Evolutionary conservation across 805 yeast genomes (phyloP).

Genomic region (Saccharomyces kudriavzevii): DNA sequence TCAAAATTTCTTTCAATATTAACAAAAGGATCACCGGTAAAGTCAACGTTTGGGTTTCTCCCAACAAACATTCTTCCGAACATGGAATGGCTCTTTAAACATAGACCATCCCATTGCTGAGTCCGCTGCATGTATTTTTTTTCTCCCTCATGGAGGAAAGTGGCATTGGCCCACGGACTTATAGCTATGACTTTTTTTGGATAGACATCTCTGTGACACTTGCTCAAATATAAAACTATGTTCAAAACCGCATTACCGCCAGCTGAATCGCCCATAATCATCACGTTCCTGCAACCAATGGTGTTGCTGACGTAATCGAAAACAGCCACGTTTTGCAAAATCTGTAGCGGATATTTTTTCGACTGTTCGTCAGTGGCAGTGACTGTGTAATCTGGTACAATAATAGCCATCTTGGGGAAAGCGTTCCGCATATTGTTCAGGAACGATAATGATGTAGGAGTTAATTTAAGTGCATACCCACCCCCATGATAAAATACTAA

Average conservation of each 20-base stretch:
- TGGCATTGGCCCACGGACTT: constrained; percentile 26
- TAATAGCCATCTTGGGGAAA: constrained; percentile 12
- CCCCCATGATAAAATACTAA: constrained; percentile 24
- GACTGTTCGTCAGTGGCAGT: constrained; percentile 4
- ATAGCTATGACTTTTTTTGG: constrained; percentile 18
- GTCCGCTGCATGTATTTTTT: neutral
- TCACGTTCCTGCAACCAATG: constrained; percentile 8
- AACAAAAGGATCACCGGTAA: constrained; percentile 7
- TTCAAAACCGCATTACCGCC: constrained; percentile 20
- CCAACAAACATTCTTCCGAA: neutral
- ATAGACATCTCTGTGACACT: neutral
- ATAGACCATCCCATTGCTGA: neutral
- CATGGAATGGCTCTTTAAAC: neutral
- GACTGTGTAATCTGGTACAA: constrained; percentile 16
- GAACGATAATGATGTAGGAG: constrained; percentile 10
- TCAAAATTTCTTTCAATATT: constrained; percentile 18
- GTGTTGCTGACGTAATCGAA: constrained; percentile 8
- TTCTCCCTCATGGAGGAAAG: constrained; percentile 3
- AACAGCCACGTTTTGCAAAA: constrained; percentile 9
- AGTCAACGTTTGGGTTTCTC: neutral
- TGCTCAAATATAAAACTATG: constrained; percentile 9
- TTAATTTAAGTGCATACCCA: constrained; percentile 18
- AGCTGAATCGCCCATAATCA: constrained; percentile 23
- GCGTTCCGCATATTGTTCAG: constrained; percentile 8
- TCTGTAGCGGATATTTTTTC: constrained; percentile 8